Evolutionary conservation across 2,329 filamentous ascomycete species (phyloP).

Genomic region (Alternaria brassicae): DNA sequence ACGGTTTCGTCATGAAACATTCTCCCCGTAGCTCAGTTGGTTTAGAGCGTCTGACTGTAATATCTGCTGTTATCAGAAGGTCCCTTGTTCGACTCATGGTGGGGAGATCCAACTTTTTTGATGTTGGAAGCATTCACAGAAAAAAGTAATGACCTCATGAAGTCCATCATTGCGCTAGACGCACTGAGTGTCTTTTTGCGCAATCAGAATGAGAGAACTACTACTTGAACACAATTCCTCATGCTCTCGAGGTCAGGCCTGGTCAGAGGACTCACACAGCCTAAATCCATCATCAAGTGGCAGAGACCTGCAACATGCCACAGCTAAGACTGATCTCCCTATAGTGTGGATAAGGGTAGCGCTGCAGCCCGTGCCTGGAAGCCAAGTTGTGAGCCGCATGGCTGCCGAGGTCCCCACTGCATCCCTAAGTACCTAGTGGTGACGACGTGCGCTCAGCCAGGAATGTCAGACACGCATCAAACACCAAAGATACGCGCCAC

Average conservation of each 20-base stretch:
- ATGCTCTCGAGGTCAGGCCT: neutral
- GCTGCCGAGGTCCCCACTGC: constrained; percentile 12
- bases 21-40: constrained; percentile 44
- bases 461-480: constrained; percentile 12
- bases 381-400: constrained; percentile 18
- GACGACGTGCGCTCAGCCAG: constrained; percentile 17
- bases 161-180: neutral
- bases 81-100: constrained; percentile 43
- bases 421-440: constrained; percentile 8
- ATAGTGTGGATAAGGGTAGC: constrained; percentile 4
- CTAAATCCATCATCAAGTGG: neutral
- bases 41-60: constrained; percentile 50
- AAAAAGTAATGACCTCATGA: neutral
- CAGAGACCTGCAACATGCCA: constrained; percentile 1
- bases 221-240: neutral
- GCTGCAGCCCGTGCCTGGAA: constrained; percentile 9
- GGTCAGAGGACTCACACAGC: neutral
- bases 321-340: neutral
- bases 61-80: constrained; percentile 46
- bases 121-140: neutral
- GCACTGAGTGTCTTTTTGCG: neutral
- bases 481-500: constrained; percentile 17
- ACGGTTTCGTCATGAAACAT: constrained; percentile 15
- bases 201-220: neutral
- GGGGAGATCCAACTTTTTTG: constrained; percentile 36